Evolutionary conservation across 768 basidiomycete genomes (phyloP).

Genomic region (Boletus barrowsii): DNA sequence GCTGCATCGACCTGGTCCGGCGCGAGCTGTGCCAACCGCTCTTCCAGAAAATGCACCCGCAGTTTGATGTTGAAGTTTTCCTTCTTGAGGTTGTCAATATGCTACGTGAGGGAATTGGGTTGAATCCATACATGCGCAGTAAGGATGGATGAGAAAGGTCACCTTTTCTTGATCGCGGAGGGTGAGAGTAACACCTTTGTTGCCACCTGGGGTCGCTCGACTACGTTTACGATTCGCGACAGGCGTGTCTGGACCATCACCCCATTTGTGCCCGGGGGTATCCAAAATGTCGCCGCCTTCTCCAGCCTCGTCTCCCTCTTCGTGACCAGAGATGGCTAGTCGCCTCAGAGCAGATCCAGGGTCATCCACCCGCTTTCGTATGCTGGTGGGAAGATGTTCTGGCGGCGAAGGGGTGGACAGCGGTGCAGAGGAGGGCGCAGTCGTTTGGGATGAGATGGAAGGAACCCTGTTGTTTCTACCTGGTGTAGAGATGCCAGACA

Average conservation of each 20-base stretch:
- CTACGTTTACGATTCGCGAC: slow-evolving; percentile 44
- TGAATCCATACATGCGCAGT: neutral
- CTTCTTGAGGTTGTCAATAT: slow-evolving; percentile 93
- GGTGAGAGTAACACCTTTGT: slow-evolving; percentile 56
- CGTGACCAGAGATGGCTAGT: slow-evolving; percentile 29
- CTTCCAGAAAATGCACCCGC: slow-evolving; percentile 92
- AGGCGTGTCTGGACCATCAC: slow-evolving; percentile 52
- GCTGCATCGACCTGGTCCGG: slow-evolving; percentile 92
- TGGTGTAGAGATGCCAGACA: slow-evolving; percentile 53
- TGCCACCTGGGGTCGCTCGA: slow-evolving; percentile 25
- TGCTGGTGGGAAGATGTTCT: slow-evolving; percentile 26
- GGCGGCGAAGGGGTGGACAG: slow-evolving; percentile 51
- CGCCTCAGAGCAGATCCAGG: slow-evolving; percentile 40
- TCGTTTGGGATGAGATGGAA: slow-evolving; percentile 49
- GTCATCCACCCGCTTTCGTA: slow-evolving; percentile 41
- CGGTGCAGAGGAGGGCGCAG: slow-evolving; percentile 50
- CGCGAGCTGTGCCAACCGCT: slow-evolving; percentile 83
- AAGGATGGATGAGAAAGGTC: slow-evolving; percentile 1
- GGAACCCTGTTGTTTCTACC: slow-evolving; percentile 43
- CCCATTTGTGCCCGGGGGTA: slow-evolving; percentile 53
- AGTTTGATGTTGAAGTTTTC: slow-evolving; percentile 97
- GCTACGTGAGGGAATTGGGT: slow-evolving; percentile 43
- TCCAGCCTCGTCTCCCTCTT: slow-evolving; percentile 38
- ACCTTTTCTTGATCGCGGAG: slow-evolving; percentile 97
- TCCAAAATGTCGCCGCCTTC: slow-evolving; percentile 47